Evolutionary conservation across 2,329 filamentous ascomycete genomes (phyloP).

Genomic region (Diaporthe sp.): DNA sequence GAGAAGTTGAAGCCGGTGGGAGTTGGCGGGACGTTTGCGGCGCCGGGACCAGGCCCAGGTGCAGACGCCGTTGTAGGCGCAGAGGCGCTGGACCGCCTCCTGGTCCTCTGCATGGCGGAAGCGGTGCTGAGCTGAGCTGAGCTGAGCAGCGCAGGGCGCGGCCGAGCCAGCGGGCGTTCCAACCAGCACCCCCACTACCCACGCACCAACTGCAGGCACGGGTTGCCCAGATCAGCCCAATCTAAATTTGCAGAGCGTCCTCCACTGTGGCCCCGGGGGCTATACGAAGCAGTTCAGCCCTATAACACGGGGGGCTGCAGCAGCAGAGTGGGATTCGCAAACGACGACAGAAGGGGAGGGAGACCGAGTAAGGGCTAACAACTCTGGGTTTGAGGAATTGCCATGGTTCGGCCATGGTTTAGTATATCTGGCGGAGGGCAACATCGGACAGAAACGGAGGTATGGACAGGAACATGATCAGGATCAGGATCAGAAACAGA

Average conservation of each 20-base stretch:
- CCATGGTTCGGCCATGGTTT: slow-evolving; percentile 9
- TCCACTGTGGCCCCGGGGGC: slow-evolving; percentile 11
- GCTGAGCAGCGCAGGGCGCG: background rate
- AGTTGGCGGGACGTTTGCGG: slow-evolving; percentile 35
- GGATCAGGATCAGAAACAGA: too few species aligned
- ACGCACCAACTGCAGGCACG: background rate
- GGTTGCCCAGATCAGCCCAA: slow-evolving; percentile 6
- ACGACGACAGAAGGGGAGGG: slow-evolving; percentile 4
- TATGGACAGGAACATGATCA: background rate
- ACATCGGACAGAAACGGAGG: slow-evolving; percentile 18
- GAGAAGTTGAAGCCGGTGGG: slow-evolving; percentile 40
- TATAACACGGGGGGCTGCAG: slow-evolving; percentile 13
- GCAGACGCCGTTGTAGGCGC: slow-evolving; percentile 1
- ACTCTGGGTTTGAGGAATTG: background rate
- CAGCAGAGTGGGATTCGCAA: slow-evolving; percentile 18
- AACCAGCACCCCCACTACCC: slow-evolving; percentile 14
- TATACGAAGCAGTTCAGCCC: slow-evolving; percentile 16
- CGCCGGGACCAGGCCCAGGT: slow-evolving; percentile 17
- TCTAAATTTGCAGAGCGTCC: slow-evolving; percentile 22
- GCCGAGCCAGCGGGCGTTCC: slow-evolving; percentile 20
- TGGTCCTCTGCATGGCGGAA: slow-evolving; percentile 28
- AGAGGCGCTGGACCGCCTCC: slow-evolving; percentile 24
- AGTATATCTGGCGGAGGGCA: slow-evolving; percentile 6
- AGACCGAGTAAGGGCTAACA: background rate
- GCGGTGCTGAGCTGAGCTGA: background rate